Conservation (phyloP, 495 filamentous ascomycete genomes). For the Clavariopsis aquatica region DNA sequence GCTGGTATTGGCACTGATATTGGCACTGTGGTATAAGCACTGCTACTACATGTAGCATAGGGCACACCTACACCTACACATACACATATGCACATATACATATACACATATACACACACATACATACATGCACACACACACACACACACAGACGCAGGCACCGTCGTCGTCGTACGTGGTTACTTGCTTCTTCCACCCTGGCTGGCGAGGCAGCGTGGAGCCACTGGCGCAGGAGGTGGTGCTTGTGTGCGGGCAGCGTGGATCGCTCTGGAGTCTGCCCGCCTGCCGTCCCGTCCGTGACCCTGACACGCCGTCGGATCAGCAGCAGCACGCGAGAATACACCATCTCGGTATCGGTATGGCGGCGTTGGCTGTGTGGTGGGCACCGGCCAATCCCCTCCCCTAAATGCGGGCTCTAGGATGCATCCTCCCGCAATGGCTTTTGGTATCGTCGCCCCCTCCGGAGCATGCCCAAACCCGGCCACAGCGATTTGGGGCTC, state of each 20-base stretch:
- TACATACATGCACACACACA: too few species aligned
- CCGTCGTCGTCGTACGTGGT: too few species aligned
- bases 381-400: conserved; percentile 24
- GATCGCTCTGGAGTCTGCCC: not conserved
- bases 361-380: not conserved
- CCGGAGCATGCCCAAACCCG: conserved; percentile 4
- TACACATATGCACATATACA: too few species aligned
- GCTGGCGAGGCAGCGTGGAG: too few species aligned
- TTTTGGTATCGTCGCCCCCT: not conserved
- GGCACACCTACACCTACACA: too few species aligned
- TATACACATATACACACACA: too few species aligned
- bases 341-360: conserved; percentile 13
- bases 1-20: too few species aligned
- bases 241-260: conserved; percentile 1
- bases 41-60: too few species aligned
- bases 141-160: too few species aligned
- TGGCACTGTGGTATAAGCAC: too few species aligned
- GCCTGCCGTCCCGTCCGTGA: conserved; percentile 9
- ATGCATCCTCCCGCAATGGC: conserved; percentile 15
- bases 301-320: conserved; percentile 21
- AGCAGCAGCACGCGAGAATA: conserved; percentile 15
- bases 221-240: not conserved
- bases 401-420: conserved; percentile 13
- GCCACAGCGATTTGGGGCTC: not conserved
- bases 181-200: too few species aligned